Conservation (phyloP, 2,329 filamentous ascomycete genomes). For the Coleophoma crateriformis region DNA sequence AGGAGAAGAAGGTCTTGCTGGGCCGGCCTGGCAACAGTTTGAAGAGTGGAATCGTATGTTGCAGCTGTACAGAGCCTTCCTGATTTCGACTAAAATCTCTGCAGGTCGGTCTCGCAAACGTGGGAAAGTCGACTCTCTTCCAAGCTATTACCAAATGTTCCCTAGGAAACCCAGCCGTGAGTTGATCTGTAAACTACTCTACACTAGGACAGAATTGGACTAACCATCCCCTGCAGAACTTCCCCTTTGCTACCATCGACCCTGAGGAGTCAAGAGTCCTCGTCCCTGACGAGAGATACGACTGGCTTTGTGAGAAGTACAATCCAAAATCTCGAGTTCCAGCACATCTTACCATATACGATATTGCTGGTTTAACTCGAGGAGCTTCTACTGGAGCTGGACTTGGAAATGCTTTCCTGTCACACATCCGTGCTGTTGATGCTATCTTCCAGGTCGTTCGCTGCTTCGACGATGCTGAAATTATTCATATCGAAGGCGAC, state of each 20-base stretch:
- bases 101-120: conserved; percentile 96
- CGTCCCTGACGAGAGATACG: conserved; percentile 91
- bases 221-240: conserved; percentile 58
- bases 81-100: conserved; percentile 8
- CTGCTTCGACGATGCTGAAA: conserved; percentile 98
- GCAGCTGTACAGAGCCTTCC: conserved; percentile 5
- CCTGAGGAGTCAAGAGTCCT: conserved; percentile 97
- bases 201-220: neutral
- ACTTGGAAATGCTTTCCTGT: conserved; percentile 96
- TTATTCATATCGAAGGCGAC: conserved; percentile 98
- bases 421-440: conserved; percentile 96
- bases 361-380: conserved; percentile 94
- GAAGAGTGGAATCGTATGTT: conserved; percentile 95
- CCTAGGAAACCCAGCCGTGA: conserved; percentile 92
- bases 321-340: conserved; percentile 97
- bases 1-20: conserved; percentile 94
- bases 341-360: conserved; percentile 95
- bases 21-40: conserved; percentile 95
- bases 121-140: conserved; percentile 98
- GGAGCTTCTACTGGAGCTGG: conserved; percentile 96
- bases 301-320: conserved; percentile 95
- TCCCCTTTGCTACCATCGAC: conserved; percentile 98
- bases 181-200: conserved; percentile 32
- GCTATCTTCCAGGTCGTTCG: conserved; percentile 96
- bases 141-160: conserved; percentile 98